Evolutionary conservation across 495 filamentous ascomycete genomes (phyloP), one percentile per base, ranked within the genome.

Genomic region (Penicillium salamii): DNA sequence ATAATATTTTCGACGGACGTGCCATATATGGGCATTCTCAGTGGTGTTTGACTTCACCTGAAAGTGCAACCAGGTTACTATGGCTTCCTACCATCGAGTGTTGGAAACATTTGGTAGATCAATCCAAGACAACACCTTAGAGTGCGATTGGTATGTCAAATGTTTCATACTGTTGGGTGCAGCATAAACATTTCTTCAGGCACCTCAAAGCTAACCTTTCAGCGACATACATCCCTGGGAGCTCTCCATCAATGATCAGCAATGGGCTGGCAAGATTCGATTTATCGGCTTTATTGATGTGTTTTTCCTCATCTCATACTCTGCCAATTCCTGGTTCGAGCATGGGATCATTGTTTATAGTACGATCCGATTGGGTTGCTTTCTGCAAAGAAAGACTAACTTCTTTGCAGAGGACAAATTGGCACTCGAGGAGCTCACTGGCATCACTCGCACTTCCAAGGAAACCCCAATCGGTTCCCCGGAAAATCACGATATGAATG

Each of bases 221-320:
- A 57, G 54, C 31, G 54, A 57, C 26, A 50, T 57, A 17, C 54
- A 57, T 24, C 54, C 54, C 6, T 57, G 54, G 54, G 49, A 57
- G 13, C 48, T 57, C 18, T 26, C 33, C 3, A 53, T 57, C 18
- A 49, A 57, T 35, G 49, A 40, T 3, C 41, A 53, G 13, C 49
- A 46, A 42, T 57, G 54, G 54, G 38, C 49, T n/a, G 54, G 50
- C 14, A 57, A 53, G 19, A 57, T 57, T 45, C 54, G 54, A 13
- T 42, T 57, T 18, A 50, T 57, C 29, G 54, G 54, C 3, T 57
- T 57, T 20, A 24, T 57, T 8, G 54, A 57, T 31, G 54, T 57
- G 7, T 57, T 57, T 17, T 57, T 57, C 21, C 23, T 57, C 24
- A 41, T 57, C 28, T 57, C 54, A 9, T 57, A 57, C 54, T 57